A percentile compares a stretch with the other conserved stretches of the same genome.
Conservation (phyloP, 1,284 basidiomycete genomes). For the Erythrobasidium hasegawianum region DNA sequence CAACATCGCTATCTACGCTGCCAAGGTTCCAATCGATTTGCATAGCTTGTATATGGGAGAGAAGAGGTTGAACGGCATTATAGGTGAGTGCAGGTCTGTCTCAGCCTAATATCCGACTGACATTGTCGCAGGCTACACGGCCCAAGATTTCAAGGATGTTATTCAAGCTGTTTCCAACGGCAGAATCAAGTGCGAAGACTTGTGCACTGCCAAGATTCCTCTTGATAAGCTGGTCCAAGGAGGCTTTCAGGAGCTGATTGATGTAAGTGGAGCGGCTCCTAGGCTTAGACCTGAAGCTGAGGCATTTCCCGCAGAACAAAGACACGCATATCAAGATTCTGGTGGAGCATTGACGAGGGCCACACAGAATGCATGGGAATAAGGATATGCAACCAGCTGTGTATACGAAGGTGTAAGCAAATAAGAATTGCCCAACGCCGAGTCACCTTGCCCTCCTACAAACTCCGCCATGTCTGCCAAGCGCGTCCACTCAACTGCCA, state of each 20-base stretch:
- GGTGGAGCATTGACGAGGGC: conserved; percentile 17
- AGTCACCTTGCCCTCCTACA: too few relatives aligned
- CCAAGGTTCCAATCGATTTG: conserved; percentile 16
- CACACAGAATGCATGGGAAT: too few relatives aligned
- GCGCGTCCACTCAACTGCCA: too few relatives aligned
- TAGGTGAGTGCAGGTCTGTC: too few relatives aligned
- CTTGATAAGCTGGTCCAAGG: conserved; percentile 32
- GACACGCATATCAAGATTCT: conserved; percentile 36
- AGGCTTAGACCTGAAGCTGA: not conserved
- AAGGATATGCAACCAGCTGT: too few relatives aligned
- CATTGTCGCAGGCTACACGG: too few relatives aligned
- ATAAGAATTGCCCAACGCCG: too few relatives aligned
- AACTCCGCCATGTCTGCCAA: too few relatives aligned
- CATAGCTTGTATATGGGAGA: conserved; percentile 35
- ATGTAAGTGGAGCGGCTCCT: not conserved
- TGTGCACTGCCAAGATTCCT: conserved; percentile 31
- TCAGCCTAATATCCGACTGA: too few relatives aligned
- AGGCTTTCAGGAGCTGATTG: conserved; percentile 29
- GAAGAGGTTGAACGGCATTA: conserved; percentile 34
- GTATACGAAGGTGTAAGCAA: too few relatives aligned
- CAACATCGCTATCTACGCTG: conserved; percentile 33
- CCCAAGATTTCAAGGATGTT: conserved; percentile 35
- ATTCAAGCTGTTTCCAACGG: conserved; percentile 29
- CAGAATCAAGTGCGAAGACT: conserved; percentile 31
- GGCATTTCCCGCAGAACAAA: conserved; percentile 1